Base-by-base conservation (phyloP, 305 asterid species). In the Solanum hybrid region DNA sequence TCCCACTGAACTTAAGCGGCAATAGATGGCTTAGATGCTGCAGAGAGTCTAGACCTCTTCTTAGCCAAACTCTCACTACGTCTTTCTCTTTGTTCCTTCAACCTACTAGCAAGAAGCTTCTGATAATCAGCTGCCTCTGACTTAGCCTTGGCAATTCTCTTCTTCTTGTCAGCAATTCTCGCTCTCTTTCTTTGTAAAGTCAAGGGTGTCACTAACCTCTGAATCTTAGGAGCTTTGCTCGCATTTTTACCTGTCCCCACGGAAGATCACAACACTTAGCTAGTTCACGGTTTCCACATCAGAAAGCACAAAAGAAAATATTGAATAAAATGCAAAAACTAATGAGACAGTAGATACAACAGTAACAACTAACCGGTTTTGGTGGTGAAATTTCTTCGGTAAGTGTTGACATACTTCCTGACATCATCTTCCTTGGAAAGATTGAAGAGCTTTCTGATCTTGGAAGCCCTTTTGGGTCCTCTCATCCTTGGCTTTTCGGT, bases 381-480 rank as follows among this genome's bases (percentile, higher is more conserved):
- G 29, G 80, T 90, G 8, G 92, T 92, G 88, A 92, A 92, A 40
- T 88, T 89, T n/a, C 91, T 81, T 13, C 93, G 89, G 84, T 91
- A 92, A 12, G 93, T 92, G 89, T 92, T 92, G 29, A 92, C 92
- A 4, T 92, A 92, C 89, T 92, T 92, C 86, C 92, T 77, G 13
- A 92, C 92, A 87, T 92, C 93, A 81, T 92, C 93, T 13, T 92
- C 93, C 86, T 92, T 92, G 2, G 92, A 91, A 35, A 92, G 90
- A 89, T 92, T 92, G 37, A 92, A 89, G 46, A 92, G 91, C 89
- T 91, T 92, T 42, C 93, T 88, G 34, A 92, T 92, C 89, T 92
- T 92, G 20, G 93, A 92, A n/a, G 93, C 92, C 80, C 93, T 92
- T 90, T 92, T 92, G 71, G 93, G 93, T 38, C 93, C 93, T 66